Evolutionary conservation across 2,329 filamentous ascomycete species (phyloP), one percentile per base, ranked within the genome.

Genomic region (Phaeosphaeria sp.): DNA sequence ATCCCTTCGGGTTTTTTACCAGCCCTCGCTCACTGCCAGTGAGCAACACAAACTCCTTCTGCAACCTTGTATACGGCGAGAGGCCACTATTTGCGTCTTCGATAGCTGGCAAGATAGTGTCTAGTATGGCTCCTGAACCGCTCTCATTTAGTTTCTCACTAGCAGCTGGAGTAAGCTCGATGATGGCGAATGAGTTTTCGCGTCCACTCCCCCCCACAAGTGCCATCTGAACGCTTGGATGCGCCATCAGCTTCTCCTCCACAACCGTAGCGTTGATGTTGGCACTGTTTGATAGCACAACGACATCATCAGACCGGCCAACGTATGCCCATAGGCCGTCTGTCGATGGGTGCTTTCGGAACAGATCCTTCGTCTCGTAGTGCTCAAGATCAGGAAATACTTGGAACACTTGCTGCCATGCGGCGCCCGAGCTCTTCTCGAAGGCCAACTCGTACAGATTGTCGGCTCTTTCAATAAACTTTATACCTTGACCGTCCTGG

Each of bases 261-360:
- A 50, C 27, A 4, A 23, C 21, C 2, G n/a, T 44, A 15, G 48
- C 58, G 36, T 55, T 50, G 11, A 84, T 65, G 67, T 84, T 84
- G 69, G 84, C 81, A 30, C 83, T 82, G 47, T 80, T 84, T 1
- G 78, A 80, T 23, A 85, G 79, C 15, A 84, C 81, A 18, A 84
- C 80, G 43, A 84, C 72, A 59, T 82, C 79, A 56, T 84, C 82
- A 0, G 55, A 60, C n/a, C 72, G 61, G 7, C 67, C 69, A n/a
- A 58, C n/a, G 27, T 66, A 62, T n/a, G 60, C 25, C 52, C 44
- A 54, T 23, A 54, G 22, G n/a, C 52, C 52, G n/a, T 48, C 44
- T 30, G 20, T 49, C 7, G 4, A 23, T 43, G 46, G n/a, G 39
- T 54, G 52, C 22, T 54, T 54, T 20, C 20, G 22, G 21, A 54